Evolutionary conservation across 1,284 basidiomycete species (phyloP).

Genomic region (Ceratobasidium sp.): DNA sequence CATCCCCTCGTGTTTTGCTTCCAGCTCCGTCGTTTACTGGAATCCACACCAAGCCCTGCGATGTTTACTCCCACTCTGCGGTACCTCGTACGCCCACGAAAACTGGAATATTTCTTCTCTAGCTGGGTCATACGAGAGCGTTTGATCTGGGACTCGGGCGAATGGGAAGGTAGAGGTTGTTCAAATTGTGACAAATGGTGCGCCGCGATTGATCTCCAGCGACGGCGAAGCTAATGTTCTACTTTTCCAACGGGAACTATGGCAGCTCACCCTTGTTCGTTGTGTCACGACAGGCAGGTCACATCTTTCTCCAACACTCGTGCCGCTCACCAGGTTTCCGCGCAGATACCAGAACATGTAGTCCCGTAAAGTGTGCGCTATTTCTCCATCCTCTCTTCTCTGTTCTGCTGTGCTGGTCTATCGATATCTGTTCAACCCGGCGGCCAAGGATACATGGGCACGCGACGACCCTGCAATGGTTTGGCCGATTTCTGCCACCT

Average conservation of each 20-base stretch:
- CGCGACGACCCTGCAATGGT: slow-evolving; percentile 95
- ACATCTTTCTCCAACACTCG: slow-evolving; percentile 18
- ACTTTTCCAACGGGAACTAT: slow-evolving; percentile 70
- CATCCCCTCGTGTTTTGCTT: no score
- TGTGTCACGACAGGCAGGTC: slow-evolving; percentile 82
- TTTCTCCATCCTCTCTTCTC: slow-evolving; percentile 17
- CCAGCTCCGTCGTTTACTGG: no score
- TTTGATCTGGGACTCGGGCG: no score
- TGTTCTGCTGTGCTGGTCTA: neutral
- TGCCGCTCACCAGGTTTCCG: neutral
- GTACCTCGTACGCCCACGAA: no score
- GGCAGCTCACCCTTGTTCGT: slow-evolving; percentile 92
- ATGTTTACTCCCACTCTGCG: no score
- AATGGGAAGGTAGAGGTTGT: slow-evolving; percentile 61
- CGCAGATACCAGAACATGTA: slow-evolving; percentile 89
- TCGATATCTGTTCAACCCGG: slow-evolving; percentile 59
- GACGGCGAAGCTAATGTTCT: neutral
- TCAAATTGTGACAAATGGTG: slow-evolving; percentile 89
- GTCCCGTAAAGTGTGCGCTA: slow-evolving; percentile 84
- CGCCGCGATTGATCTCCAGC: slow-evolving; percentile 50
- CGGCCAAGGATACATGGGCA: slow-evolving; percentile 98
- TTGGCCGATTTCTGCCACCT: slow-evolving; percentile 82
- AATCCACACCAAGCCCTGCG: no score
- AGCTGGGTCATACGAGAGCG: no score
- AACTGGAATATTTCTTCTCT: no score